A percentile compares a stretch with the other conserved stretches of the same genome.
These are phyloP conservation scores for Ilyonectria sp. DNA, from an alignment of 2,329 filamentous ascomycete genomes.

Conservation along the genomic window DNA sequence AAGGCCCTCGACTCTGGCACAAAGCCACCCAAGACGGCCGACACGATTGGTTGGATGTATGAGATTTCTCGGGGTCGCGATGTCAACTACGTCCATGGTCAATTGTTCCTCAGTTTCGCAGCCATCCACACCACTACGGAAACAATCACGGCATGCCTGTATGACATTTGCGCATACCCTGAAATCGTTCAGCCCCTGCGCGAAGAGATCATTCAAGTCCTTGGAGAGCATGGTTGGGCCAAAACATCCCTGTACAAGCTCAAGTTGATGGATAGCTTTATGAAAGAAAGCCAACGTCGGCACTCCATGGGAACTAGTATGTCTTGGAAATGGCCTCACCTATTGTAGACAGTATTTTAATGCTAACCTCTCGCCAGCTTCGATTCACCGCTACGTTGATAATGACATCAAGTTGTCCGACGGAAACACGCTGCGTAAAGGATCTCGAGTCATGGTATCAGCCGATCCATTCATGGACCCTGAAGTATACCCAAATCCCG, in stretches of 20 bases:
- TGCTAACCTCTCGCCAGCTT: background rate
- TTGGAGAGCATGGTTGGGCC: slow-evolving; percentile 54
- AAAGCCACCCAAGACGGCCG: slow-evolving; percentile 44
- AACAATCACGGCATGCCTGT: slow-evolving; percentile 53
- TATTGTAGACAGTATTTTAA: background rate
- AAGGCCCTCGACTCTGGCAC: background rate
- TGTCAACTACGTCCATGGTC: slow-evolving; percentile 61
- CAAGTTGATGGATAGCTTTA: slow-evolving; percentile 58
- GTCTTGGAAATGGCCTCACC: background rate
- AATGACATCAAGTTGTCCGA: slow-evolving; percentile 12
- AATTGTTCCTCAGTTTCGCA: slow-evolving; percentile 79
- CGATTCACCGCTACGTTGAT: slow-evolving; percentile 12
- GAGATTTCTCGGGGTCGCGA: slow-evolving; percentile 48
- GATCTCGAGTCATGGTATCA: slow-evolving; percentile 13
- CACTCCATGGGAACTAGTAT: slow-evolving; percentile 19
- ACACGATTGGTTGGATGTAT: slow-evolving; percentile 62
- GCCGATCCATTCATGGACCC: slow-evolving; percentile 4
- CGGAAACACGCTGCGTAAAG: background rate
- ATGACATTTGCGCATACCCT: slow-evolving; percentile 56
- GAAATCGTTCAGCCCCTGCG: slow-evolving; percentile 58
- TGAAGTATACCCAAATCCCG: slow-evolving; percentile 47
- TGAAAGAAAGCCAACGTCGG: slow-evolving; percentile 57
- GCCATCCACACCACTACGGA: slow-evolving; percentile 61
- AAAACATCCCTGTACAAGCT: slow-evolving; percentile 56
- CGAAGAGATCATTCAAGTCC: slow-evolving; percentile 57